phyloP scores from a whole-genome alignment of 2,329 filamentous ascomycete genomes.

The Monascus ruber region DNA sequence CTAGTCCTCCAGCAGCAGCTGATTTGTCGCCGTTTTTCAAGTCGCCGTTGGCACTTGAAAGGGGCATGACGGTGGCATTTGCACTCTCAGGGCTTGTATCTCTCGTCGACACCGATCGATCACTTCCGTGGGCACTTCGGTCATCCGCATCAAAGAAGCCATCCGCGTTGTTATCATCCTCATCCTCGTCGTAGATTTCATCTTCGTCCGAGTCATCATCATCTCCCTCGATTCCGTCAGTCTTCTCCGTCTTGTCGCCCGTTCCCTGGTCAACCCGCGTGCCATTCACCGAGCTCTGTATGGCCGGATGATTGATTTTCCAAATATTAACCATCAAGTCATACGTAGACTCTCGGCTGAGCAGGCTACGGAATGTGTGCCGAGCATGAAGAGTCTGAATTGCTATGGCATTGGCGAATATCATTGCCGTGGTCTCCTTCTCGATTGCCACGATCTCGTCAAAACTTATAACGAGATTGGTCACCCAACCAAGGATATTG shows the following conservation, averaged over 20 bases:
- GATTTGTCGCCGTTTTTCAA: slow-evolving; percentile 41
- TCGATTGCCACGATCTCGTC: slow-evolving; percentile 96
- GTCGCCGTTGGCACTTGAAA: slow-evolving; percentile 18
- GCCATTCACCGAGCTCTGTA: slow-evolving; percentile 85
- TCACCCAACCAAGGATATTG: slow-evolving; percentile 97
- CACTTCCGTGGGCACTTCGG: slow-evolving; percentile 44
- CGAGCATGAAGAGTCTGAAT: slow-evolving; percentile 92
- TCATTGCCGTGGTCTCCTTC: slow-evolving; percentile 86
- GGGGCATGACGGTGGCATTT: slow-evolving; percentile 28
- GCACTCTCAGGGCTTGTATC: slow-evolving; percentile 52
- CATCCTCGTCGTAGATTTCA: slow-evolving; percentile 43
- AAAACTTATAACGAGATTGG: slow-evolving; percentile 93
- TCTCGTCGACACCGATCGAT: slow-evolving; percentile 37
- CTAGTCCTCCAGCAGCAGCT: slow-evolving; percentile 21
- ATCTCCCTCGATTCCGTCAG: slow-evolving; percentile 57
- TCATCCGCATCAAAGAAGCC: slow-evolving; percentile 47
- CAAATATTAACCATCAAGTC: slow-evolving; percentile 96
- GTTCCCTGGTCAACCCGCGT: slow-evolving; percentile 68
- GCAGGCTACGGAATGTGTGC: slow-evolving; percentile 90
- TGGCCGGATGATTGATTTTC: slow-evolving; percentile 87
- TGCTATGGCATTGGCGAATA: slow-evolving; percentile 96
- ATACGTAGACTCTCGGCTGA: slow-evolving; percentile 89
- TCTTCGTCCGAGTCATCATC: slow-evolving; percentile 68
- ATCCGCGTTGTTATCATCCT: slow-evolving; percentile 45
- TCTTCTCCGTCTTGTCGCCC: slow-evolving; percentile 84